Evolutionary conservation across 139 green algal genomes (phyloP), one percentile per base, ranked within the genome.

Genomic region (Chlamydomonas incerta): DNA sequence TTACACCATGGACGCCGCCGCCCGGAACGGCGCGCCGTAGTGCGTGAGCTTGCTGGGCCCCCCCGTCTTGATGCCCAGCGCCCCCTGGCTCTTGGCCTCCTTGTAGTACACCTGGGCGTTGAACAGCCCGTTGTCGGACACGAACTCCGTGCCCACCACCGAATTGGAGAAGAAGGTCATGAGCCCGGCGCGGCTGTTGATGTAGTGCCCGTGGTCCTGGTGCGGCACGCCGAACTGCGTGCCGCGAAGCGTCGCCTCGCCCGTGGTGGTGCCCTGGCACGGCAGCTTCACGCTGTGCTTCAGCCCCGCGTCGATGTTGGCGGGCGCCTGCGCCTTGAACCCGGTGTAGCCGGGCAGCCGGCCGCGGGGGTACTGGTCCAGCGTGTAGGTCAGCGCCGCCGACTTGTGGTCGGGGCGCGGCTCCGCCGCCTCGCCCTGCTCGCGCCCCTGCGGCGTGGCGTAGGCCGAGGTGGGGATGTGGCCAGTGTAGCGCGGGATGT

Each of bases 111-210:
- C 74, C 80, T 89, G 83, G 10, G 88, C 88, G 34, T 91, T 89
- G 18, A 69, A 41, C 2, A 91, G 83, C 0, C 88, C 88, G 68
- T 91, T 91, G 72, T 91, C 88, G 17, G 80, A 88, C 23, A 91
- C 80, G 55, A 82, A 86, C 73, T 88, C 83, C 20, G 75, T 86
- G 33, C 80, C 80, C 28, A 60, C 34, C 3, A 31, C 31, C 23
- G 47, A 70, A 68, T 50, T 66, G 72, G 82, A 92, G 84, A 95
- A 95, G 84, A 95, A 95, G 18, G 71, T 87, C 90, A 95, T 94
- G 24, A 88, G 86, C 34, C 93, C 93, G 6, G 71, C 76, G 37
- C 72, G 80, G 71, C 81, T 90, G 81, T 93, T 89, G 69, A 91
- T 91, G 88, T 90, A 89, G 76, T 94, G 87, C 18, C 57, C 80